Evolutionary conservation across 2,329 filamentous ascomycete species (phyloP).

Genomic region (Talaromyces sp.): DNA sequence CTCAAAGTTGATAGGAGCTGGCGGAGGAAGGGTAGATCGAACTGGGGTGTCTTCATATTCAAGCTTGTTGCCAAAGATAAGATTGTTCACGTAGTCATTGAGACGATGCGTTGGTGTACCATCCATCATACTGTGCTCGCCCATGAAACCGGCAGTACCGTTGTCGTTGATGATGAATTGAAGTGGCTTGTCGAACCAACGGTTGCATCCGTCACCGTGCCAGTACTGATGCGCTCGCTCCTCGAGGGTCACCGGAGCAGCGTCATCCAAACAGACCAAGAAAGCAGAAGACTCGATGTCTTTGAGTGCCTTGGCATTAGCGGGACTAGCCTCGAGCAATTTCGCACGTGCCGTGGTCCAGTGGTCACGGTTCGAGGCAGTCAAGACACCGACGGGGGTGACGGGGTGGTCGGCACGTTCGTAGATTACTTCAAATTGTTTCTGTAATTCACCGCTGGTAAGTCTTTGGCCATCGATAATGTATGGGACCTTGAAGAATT

Average conservation of each 20-base stretch:
- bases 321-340: conserved; percentile 69
- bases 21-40: conserved; percentile 80
- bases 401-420: conserved; percentile 64
- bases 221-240: conserved; percentile 96
- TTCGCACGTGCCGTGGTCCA: conserved; percentile 81
- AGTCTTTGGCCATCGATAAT: conserved; percentile 79
- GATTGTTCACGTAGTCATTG: conserved; percentile 88
- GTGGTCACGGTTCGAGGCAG: conserved; percentile 86
- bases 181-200: conserved; percentile 96
- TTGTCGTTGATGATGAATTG: conserved; percentile 99
- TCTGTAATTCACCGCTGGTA: conserved; percentile 83
- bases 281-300: conserved; percentile 87
- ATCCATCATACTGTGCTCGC: conserved; percentile 99
- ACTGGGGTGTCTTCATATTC: conserved; percentile 76
- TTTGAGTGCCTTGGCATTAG: conserved; percentile 73
- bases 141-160: conserved; percentile 94
- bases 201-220: conserved; percentile 93
- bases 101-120: conserved; percentile 93
- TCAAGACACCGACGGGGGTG: conserved; percentile 76
- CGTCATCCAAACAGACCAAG: conserved; percentile 88
- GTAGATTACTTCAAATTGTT: conserved; percentile 83
- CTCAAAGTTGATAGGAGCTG: conserved; percentile 71
- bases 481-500: conserved; percentile 88
- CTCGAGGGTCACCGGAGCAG: conserved; percentile 84
- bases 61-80: conserved; percentile 91